Percentiles rank a stretch among this genome's conserved stretches.
Conservation (phyloP, 306 rosid genomes). For the Gastrolobium villosum region DNA sequence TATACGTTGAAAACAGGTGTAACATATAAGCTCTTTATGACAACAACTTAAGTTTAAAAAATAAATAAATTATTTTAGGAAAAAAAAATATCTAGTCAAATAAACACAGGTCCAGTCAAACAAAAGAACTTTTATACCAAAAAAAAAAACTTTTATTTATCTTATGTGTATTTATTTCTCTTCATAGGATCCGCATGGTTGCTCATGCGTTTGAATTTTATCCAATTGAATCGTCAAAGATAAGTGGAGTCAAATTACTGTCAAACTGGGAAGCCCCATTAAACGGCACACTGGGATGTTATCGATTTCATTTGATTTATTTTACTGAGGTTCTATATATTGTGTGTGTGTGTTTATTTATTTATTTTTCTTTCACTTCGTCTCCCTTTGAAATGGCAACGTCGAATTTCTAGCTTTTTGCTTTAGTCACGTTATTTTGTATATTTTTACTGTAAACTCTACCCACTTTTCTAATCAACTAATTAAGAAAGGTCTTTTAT, state of each 20-base stretch:
- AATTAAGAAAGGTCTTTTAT: not conserved
- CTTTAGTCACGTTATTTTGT: not conserved
- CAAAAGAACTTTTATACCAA: not conserved
- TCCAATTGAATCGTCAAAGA: constrained; percentile 5
- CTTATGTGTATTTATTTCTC: not conserved
- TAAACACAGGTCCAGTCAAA: not conserved
- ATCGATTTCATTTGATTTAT: not conserved
- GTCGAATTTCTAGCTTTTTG: constrained; percentile 2
- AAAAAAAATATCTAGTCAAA: too few species aligned
- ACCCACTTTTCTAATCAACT: not conserved
- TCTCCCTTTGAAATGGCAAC: constrained; percentile 11
- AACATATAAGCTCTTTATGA: not conserved
- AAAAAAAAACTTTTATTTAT: not conserved
- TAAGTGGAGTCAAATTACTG: not conserved
- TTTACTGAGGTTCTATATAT: constrained; percentile 11
- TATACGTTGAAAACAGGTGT: not conserved
- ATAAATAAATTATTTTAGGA: not conserved
- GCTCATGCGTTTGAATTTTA: constrained; percentile 31
- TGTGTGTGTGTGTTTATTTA: too few species aligned
- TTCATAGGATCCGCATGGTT: not conserved
- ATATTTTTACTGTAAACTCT: not conserved
- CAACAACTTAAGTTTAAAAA: not conserved
- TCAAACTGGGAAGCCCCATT: not conserved
- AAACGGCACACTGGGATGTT: not conserved
- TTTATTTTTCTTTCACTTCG: not conserved